phyloP scores from a whole-genome alignment of 1,139 yeast genomes.

The Magnusiomyces clavatus region DNA sequence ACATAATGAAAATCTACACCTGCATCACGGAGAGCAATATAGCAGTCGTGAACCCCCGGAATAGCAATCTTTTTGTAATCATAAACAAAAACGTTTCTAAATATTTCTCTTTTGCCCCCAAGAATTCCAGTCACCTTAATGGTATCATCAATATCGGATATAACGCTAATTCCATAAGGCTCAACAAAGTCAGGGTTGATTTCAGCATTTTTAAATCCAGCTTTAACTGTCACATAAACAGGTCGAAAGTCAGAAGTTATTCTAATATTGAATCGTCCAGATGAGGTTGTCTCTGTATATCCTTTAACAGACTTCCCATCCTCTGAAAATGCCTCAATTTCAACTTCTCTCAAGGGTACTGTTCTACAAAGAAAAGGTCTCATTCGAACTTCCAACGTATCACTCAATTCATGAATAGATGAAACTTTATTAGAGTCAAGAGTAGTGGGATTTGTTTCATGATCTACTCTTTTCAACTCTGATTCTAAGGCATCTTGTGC shows the following conservation, averaged over 20 bases:
- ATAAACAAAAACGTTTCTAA: slow-evolving; percentile 66
- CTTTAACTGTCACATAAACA: slow-evolving; percentile 1
- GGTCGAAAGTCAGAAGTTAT: slow-evolving; percentile 26
- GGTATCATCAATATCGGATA: slow-evolving; percentile 94
- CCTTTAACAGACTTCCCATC: slow-evolving; percentile 9
- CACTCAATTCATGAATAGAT: slow-evolving; percentile 5
- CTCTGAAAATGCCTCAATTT: slow-evolving; percentile 11
- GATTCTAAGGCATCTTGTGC: background rate
- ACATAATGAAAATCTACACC: slow-evolving; percentile 76
- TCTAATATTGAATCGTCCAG: slow-evolving; percentile 34
- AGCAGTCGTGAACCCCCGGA: slow-evolving; percentile 71
- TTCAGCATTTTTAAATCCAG: slow-evolving; percentile 7
- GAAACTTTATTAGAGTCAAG: background rate
- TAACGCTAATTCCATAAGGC: slow-evolving; percentile 56
- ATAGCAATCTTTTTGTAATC: slow-evolving; percentile 60
- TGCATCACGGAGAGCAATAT: slow-evolving; percentile 33
- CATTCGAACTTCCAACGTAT: slow-evolving; percentile 5
- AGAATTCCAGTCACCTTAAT: slow-evolving; percentile 83
- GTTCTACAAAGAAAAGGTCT: slow-evolving; percentile 22
- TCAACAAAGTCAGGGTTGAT: slow-evolving; percentile 19
- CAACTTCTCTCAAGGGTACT: slow-evolving; percentile 8
- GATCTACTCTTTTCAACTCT: background rate
- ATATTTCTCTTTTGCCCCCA: slow-evolving; percentile 75
- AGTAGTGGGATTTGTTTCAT: background rate
- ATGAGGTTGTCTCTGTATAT: slow-evolving; percentile 23